Evolutionary conservation across 73 alveolate genomes (phyloP), one percentile per base, ranked within the genome.

Genomic region (Effrenium voratum): DNA sequence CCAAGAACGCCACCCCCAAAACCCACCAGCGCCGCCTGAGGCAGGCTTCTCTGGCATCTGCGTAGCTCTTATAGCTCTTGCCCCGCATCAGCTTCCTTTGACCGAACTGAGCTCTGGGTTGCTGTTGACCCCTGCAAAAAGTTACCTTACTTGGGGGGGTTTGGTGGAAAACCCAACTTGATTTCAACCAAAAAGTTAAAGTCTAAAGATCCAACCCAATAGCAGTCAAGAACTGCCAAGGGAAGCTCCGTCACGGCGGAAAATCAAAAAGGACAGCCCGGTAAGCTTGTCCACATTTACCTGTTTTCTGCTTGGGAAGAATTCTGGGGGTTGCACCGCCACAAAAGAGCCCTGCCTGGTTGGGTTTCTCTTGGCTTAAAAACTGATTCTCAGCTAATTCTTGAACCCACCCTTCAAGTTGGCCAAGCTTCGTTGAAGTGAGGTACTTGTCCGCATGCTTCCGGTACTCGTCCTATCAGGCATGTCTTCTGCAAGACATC

Each of bases 11-110:
- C 41, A n/a, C 10, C 43, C 2, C 30, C 40, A 0, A 16, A 32
- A 0, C 12, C 40, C 60, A 16, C 30, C 91, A 63, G n/a, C 22
- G 90, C 32, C 19, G 52, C 92, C 92, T 32, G 36, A 82, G 92
- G 41, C 92, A 82, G 0, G 92, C 92, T 34, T 82, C 92, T 3
- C 92, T 72, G 5, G 92, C 92, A 49, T 82, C 92, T 12, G 92
- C 47, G 49, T 43, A 22, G 52, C 75, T 82, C 50, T 49, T 12
- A 49, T 82, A 82, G 73, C 75, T 82, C 26, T 72, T 82, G 92
- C 92, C 92, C 15, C 92, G 30, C 75, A 82, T 49, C 52, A 82
- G 50, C 92, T 82, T 82, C 92, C 92, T n/a, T n/a, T n/a, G n/a
- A n/a, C n/a, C n/a, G n/a, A n/a, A n/a, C n/a, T n/a, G n/a, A n/a